Evolutionary conservation across 192 early-diverging fungal genomes (phyloP).

Genomic region (Chytriomyces hyalinus): DNA sequence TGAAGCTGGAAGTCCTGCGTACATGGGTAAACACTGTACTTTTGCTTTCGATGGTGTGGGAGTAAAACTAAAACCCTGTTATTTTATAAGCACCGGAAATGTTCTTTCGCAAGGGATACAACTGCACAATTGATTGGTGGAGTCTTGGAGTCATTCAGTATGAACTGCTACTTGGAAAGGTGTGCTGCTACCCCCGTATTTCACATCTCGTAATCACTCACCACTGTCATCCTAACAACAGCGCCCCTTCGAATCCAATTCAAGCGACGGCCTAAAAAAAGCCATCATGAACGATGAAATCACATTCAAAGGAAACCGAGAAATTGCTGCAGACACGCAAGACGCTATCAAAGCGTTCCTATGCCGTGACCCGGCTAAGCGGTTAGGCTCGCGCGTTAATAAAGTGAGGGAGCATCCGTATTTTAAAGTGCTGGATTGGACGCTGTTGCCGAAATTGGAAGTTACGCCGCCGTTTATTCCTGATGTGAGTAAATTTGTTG

Average conservation of each 20-base stretch:
- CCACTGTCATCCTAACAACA: conserved; percentile 28
- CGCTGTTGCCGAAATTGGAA: conserved; percentile 70
- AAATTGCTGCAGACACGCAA: conserved; percentile 17
- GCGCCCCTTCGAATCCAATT: conserved; percentile 80
- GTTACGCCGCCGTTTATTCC: conserved; percentile 83
- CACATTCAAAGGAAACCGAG: conserved; percentile 48
- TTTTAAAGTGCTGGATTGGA: conserved; percentile 81
- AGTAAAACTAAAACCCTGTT: too few relatives aligned
- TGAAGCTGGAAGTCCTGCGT: conserved; percentile 87
- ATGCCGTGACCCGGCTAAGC: conserved; percentile 48
- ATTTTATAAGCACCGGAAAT: conserved; percentile 52
- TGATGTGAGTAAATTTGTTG: conserved; percentile 61
- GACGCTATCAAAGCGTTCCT: conserved; percentile 61
- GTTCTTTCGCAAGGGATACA: conserved; percentile 56
- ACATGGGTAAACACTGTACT: conserved; percentile 83
- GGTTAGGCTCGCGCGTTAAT: conserved; percentile 46
- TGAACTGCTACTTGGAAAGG: conserved; percentile 78
- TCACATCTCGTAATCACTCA: background rate
- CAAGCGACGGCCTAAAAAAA: conserved; percentile 71
- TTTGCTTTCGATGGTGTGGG: background rate
- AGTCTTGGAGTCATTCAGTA: conserved; percentile 79
- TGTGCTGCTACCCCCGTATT: conserved; percentile 21
- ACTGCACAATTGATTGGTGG: conserved; percentile 74
- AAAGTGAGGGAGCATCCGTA: conserved; percentile 77
- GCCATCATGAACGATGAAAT: conserved; percentile 74